phyloP scores from a whole-genome alignment of 176 grass and related monocot genomes.

The Puya raimondii region DNA sequence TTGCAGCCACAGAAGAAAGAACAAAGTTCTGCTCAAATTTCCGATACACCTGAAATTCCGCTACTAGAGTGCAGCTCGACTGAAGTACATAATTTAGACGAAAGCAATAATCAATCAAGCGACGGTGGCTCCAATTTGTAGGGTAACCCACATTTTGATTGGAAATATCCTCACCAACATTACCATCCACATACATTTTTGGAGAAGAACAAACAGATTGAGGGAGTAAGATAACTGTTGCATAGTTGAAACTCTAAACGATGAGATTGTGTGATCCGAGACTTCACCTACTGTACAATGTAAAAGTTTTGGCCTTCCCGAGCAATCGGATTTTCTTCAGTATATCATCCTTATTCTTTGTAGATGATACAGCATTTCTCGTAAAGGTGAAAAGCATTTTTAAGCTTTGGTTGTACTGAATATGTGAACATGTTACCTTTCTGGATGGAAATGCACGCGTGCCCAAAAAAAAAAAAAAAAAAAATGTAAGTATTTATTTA shows the following conservation, averaged over 20 bases:
- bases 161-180: neutral
- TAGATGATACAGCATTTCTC: neutral
- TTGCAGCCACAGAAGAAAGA: constrained; percentile 59
- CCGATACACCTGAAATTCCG: constrained; percentile 44
- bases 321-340: neutral
- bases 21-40: constrained; percentile 38
- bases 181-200: neutral
- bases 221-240: neutral
- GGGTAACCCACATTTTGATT: neutral
- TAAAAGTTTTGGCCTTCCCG: neutral
- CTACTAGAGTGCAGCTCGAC: constrained; percentile 53
- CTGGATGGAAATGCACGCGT: neutral
- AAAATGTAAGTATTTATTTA: too few relatives aligned
- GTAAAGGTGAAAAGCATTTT: neutral
- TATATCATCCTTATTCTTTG: neutral
- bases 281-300: neutral
- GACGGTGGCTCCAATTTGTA: constrained; percentile 11
- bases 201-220: neutral
- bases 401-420: neutral
- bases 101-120: constrained; percentile 40
- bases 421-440: neutral
- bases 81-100: constrained; percentile 51
- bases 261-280: neutral
- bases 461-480: too few relatives aligned
- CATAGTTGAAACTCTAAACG: too few relatives aligned